Evolutionary conservation across 1,139 yeast species (phyloP), one percentile per base, ranked within the genome.

Genomic region (Pichia sp.): DNA sequence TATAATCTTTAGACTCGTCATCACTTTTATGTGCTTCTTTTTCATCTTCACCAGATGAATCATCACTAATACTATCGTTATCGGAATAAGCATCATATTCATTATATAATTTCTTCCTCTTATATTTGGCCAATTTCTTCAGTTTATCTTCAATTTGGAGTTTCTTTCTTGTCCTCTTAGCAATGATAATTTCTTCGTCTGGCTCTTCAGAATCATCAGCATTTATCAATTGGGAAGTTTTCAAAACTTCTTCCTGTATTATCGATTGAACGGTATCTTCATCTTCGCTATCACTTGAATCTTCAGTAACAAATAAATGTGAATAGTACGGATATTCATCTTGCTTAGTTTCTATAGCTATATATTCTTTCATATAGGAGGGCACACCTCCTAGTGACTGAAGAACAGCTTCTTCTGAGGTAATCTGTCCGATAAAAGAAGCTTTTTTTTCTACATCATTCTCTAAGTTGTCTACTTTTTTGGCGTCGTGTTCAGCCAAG

Each of bases 221-320:
- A n/a, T n/a, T n/a, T n/a, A n/a, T n/a, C n/a, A n/a, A n/a, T n/a
- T n/a, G n/a, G n/a, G n/a, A n/a, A n/a, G n/a, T n/a, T n/a, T n/a
- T n/a, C n/a, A n/a, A n/a, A n/a, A n/a, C n/a, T n/a, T n/a, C n/a
- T n/a, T n/a, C n/a, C n/a, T n/a, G n/a, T n/a, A n/a, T n/a, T n/a
- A n/a, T n/a, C n/a, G n/a, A n/a, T n/a, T n/a, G n/a, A 26, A 26
- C 8, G 30, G 30, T 28, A 28, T n/a, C 4, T 11, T 35, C 23
- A 4, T 30, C 37, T 6, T 23, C 20, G 4, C 8, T n/a, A 25
- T 35, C 42, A 22, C 30, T 23, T 22, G 35, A 32, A n/a, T 25
- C 20, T 4, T 42, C 45, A 22, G 36, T 24, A 8, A 42, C 40
- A 42, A 42, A 42, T 30, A 42, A 35, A 24, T 36, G 33, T 26